Percentiles rank a stretch among this genome's conserved stretches.
Evolutionary conservation across 1,139 yeast genomes (phyloP).

Genomic region (Yamadazyma oceani): DNA sequence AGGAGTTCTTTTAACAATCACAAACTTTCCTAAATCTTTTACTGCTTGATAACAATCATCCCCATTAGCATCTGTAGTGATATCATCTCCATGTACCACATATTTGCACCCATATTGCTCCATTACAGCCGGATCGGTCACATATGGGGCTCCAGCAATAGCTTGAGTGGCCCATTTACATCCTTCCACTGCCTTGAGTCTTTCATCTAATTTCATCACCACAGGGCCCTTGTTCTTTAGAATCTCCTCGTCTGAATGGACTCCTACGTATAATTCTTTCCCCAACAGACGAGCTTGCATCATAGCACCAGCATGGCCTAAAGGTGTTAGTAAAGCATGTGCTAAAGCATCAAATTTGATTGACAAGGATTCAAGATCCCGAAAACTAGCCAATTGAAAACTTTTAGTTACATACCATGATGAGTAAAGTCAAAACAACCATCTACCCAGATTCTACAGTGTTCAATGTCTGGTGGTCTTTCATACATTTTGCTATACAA

Average conservation of each 20-base stretch:
- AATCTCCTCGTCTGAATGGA: slow-evolving; percentile 90
- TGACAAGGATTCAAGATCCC: too few species aligned
- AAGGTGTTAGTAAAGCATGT: too few species aligned
- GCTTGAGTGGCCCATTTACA: slow-evolving; percentile 86
- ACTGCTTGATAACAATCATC: slow-evolving; percentile 86
- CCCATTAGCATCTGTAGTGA: slow-evolving; percentile 94
- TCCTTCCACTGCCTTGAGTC: slow-evolving; percentile 80
- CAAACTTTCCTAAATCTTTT: slow-evolving; percentile 82
- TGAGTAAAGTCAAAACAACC: slow-evolving; percentile 98
- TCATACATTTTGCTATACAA: slow-evolving; percentile 29
- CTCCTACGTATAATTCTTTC: slow-evolving; percentile 75
- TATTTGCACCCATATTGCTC: slow-evolving; percentile 72
- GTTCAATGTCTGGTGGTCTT: slow-evolving; percentile 47
- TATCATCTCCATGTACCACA: slow-evolving; percentile 97
- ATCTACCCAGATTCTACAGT: slow-evolving; percentile 78
- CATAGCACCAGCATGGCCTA: slow-evolving; percentile 92
- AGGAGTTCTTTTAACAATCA: slow-evolving; percentile 88
- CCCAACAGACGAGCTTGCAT: slow-evolving; percentile 86
- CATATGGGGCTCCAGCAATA: slow-evolving; percentile 85
- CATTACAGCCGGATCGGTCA: slow-evolving; percentile 85
- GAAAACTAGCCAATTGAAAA: background rate
- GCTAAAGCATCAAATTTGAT: too few species aligned
- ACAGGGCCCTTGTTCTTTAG: slow-evolving; percentile 84
- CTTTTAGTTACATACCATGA: slow-evolving; percentile 75
- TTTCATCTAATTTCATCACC: slow-evolving; percentile 81